A percentile compares a stretch with the other conserved stretches of the same genome.
These are phyloP conservation scores for Firmiana major DNA, from an alignment of 345 rosid genomes.

Conservation along the genomic window DNA sequence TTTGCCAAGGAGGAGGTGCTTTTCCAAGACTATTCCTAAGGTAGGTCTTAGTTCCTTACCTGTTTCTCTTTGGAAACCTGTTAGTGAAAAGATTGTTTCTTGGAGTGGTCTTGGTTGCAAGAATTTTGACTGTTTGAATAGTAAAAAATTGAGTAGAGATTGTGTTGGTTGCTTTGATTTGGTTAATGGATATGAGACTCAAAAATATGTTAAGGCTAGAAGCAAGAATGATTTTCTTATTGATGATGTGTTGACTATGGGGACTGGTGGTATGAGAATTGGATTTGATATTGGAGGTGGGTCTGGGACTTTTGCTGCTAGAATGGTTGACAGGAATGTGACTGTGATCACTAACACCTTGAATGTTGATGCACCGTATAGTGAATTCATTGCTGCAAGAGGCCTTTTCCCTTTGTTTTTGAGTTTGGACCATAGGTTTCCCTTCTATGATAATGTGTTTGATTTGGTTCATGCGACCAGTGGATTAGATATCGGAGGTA, in stretches of 20 bases:
- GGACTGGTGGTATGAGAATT: slow-evolving; percentile 64
- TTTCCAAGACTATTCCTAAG: slow-evolving; percentile 61
- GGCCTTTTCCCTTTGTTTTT: slow-evolving; percentile 81
- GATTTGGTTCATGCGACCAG: slow-evolving; percentile 74
- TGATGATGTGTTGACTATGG: slow-evolving; percentile 72
- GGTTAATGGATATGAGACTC: slow-evolving; percentile 47
- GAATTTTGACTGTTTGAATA: slow-evolving; percentile 70
- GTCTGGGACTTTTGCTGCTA: slow-evolving; percentile 83
- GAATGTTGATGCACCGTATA: slow-evolving; percentile 74
- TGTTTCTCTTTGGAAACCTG: slow-evolving; percentile 70
- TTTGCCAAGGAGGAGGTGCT: slow-evolving; percentile 83
- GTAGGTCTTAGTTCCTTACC: slow-evolving; percentile 56
- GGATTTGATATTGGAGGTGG: slow-evolving; percentile 91
- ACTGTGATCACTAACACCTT: slow-evolving; percentile 64
- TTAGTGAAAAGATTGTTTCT: slow-evolving; percentile 67
- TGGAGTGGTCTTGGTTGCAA: slow-evolving; percentile 97
- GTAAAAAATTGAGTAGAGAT: slow-evolving; percentile 70
- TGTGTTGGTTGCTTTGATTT: slow-evolving; percentile 81
- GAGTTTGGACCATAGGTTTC: slow-evolving; percentile 90
- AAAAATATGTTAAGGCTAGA: slow-evolving; percentile 59
- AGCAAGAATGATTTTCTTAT: slow-evolving; percentile 80
- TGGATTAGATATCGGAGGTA: slow-evolving; percentile 62
- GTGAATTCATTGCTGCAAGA: slow-evolving; percentile 82
- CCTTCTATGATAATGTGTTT: slow-evolving; percentile 80
- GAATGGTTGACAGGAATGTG: slow-evolving; percentile 91